These are phyloP conservation scores for Xenosphaeropsis pyriputrescens DNA, from an alignment of 2,329 filamentous ascomycete species.

Conservation along the genomic window DNA sequence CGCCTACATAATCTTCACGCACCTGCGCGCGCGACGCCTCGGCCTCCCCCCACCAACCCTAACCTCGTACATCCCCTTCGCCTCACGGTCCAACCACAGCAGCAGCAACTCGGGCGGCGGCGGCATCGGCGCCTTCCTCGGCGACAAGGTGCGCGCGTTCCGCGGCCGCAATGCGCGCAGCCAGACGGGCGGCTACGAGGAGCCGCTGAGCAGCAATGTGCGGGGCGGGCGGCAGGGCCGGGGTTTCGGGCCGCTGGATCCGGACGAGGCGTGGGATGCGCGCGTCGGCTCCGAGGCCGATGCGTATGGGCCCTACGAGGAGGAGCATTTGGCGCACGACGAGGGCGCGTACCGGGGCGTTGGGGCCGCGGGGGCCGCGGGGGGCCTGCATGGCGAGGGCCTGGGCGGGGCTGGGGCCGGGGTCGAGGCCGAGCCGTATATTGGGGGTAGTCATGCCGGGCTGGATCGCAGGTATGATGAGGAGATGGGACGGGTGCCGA, in stretches of 20 bases:
- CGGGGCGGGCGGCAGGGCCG: conserved; percentile 26
- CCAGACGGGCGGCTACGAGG: conserved; percentile 59
- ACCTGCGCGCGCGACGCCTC: conserved; percentile 56
- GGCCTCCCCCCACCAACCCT: conserved; percentile 60
- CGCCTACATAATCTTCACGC: conserved; percentile 58
- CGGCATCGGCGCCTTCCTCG: conserved; percentile 60
- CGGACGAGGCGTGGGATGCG: conserved; percentile 77
- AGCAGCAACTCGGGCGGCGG: conserved; percentile 24
- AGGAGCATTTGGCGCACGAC: conserved; percentile 45
- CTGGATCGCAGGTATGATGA: conserved; percentile 28
- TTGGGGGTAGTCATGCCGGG: conserved; percentile 22
- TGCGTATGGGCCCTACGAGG: conserved; percentile 52
- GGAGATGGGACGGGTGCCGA: conserved; percentile 24
- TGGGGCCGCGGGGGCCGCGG: conserved; percentile 34
- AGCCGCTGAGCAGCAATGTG: conserved; percentile 24
- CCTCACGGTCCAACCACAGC: conserved; percentile 14
- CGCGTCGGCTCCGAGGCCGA: conserved; percentile 63
- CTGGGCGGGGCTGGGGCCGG: conserved; percentile 18
- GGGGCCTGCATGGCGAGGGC: no score
- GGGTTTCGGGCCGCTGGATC: conserved; percentile 57
- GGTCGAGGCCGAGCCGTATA: conserved; percentile 25
- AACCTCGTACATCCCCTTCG: conserved; percentile 58
- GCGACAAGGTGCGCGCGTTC: conserved; percentile 46
- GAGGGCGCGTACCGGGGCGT: conserved; percentile 27
- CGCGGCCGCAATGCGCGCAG: conserved; percentile 51